phyloP scores from a whole-genome alignment of 192 early-diverging fungal genomes.

The Backusella circina region DNA sequence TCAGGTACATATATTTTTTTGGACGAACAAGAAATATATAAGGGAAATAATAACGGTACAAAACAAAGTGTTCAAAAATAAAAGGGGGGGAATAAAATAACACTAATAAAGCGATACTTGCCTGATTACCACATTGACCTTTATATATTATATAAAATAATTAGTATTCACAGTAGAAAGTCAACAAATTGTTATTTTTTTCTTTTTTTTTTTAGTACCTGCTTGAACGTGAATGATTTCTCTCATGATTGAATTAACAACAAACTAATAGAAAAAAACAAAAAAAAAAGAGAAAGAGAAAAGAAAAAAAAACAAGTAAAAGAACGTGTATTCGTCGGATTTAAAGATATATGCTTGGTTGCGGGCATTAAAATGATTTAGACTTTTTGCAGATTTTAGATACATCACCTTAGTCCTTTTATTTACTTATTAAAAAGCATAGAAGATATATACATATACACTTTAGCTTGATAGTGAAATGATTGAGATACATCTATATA shows the following conservation, averaged over 20 bases:
- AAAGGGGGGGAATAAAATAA: neutral
- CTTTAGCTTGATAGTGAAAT: too few species aligned
- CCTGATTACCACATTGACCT: constrained; percentile 55
- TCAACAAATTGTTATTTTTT: neutral
- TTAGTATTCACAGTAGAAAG: neutral
- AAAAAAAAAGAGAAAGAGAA: neutral
- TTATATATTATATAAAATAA: constrained; percentile 1
- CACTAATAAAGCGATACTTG: neutral
- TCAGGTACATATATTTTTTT: neutral
- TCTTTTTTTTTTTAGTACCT: too few species aligned
- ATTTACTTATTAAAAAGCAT: neutral
- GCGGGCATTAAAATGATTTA: neutral
- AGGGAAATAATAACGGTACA: neutral
- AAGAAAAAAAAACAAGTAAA: neutral
- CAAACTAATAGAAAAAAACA: neutral
- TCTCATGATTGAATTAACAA: constrained; percentile 38
- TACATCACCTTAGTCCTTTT: neutral
- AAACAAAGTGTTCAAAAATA: neutral
- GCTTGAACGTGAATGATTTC: constrained; percentile 58
- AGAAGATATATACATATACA: neutral
- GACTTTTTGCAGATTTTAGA: neutral
- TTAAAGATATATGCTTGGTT: neutral
- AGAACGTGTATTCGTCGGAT: neutral
- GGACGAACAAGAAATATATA: neutral
- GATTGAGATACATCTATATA: too few species aligned